phyloP scores from a whole-genome alignment of 257 asterid genomes.

The Scutellaria minor region DNA sequence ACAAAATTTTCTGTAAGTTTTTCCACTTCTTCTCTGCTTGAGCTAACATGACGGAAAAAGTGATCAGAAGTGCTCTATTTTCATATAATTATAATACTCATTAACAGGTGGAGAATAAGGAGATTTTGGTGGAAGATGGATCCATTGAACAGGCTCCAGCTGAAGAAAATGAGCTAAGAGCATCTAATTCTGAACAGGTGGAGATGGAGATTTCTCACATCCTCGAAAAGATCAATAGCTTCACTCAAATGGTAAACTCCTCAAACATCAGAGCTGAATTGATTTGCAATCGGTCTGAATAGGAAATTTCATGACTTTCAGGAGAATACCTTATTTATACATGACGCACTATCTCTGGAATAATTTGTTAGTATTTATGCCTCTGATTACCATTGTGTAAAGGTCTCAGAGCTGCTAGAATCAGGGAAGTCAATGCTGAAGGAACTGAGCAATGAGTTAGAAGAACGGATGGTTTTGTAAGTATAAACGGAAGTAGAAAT shows the following conservation, averaged over 20 bases:
- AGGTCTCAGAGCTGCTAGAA: conserved; percentile 91
- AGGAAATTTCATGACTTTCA: conserved; percentile 12
- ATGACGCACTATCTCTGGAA: conserved; percentile 12
- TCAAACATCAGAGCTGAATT: conserved; percentile 1
- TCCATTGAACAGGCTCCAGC: conserved; percentile 44
- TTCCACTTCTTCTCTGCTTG: conserved; percentile 28
- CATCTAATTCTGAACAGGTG: conserved; percentile 65
- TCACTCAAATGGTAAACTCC: conserved; percentile 72
- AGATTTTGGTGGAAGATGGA: conserved; percentile 44
- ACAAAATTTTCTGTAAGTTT: conserved; percentile 60
- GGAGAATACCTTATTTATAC: conserved; percentile 12
- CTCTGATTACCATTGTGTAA: conserved; percentile 35
- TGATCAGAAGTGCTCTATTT: not conserved
- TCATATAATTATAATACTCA: conserved; percentile 16
- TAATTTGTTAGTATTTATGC: conserved; percentile 18
- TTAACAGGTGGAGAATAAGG: conserved; percentile 47
- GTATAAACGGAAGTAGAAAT: conserved; percentile 37
- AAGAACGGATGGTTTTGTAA: conserved; percentile 77
- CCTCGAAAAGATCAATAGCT: conserved; percentile 74
- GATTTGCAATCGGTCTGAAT: conserved; percentile 3
- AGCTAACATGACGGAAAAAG: conserved; percentile 25
- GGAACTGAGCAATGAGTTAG: conserved; percentile 77
- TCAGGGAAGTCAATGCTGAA: conserved; percentile 90
- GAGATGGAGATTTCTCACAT: conserved; percentile 73
- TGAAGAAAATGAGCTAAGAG: conserved; percentile 56